phyloP scores from a whole-genome alignment of 2,329 filamentous ascomycete species.

The Epichloe aotearoae region DNA sequence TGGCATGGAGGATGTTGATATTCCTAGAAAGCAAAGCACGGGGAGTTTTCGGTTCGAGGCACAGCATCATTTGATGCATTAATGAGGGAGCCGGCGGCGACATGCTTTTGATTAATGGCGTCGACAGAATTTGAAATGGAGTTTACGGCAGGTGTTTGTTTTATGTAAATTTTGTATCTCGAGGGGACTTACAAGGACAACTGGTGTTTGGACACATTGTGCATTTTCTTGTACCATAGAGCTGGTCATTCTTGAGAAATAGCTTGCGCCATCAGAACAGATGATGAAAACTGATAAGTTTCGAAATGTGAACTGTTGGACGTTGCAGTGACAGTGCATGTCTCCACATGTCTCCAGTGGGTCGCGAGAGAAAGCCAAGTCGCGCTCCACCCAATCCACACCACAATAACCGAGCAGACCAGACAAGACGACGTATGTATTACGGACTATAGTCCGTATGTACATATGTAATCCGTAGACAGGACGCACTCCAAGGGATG shows the following conservation, averaged over 20 bases:
- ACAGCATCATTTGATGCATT: not conserved
- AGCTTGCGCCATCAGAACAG: no score
- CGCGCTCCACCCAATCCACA: not conserved
- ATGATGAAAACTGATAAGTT: no score
- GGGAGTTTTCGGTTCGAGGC: not conserved
- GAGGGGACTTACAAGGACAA: not conserved
- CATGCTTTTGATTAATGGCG: not conserved
- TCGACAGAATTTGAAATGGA: not conserved
- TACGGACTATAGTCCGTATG: no score
- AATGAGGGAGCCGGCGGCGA: not conserved
- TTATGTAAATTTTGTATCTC: not conserved
- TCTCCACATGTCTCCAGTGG: no score
- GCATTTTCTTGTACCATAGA: not conserved
- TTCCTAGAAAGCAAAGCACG: not conserved
- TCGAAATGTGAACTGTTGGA: no score
- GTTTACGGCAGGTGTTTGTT: not conserved
- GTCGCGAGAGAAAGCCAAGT: not conserved
- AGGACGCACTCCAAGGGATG: not conserved
- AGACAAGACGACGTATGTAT: no score
- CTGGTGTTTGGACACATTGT: constrained; percentile 3
- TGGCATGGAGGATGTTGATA: not conserved
- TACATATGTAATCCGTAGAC: no score
- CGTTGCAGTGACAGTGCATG: no score
- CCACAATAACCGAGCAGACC: not conserved
- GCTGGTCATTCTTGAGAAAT: not conserved